Conservation (phyloP, 805 yeast genomes). For the Sungouiella blattae region DNA sequence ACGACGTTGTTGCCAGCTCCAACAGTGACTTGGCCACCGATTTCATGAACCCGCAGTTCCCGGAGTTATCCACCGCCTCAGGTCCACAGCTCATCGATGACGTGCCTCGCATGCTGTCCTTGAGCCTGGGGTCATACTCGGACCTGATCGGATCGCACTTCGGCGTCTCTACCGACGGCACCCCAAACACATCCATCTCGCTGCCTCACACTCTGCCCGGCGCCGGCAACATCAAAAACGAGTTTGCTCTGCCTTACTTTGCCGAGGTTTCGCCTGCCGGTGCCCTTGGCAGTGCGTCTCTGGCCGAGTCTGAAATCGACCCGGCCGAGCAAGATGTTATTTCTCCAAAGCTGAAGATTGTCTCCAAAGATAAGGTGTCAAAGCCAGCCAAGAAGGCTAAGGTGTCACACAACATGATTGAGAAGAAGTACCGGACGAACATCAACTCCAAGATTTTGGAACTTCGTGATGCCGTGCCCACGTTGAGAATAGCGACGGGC, state of each 20-base stretch:
- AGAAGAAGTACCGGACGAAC: slow-evolving; percentile 75
- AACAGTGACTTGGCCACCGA: not conserved
- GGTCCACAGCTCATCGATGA: not conserved
- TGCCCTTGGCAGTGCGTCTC: not conserved
- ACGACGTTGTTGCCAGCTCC: not conserved
- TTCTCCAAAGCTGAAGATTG: slow-evolving; percentile 1
- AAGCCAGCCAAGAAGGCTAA: slow-evolving; percentile 55
- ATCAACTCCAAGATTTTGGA: slow-evolving; percentile 68
- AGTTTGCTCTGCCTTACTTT: slow-evolving; percentile 1
- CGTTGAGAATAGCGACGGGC: slow-evolving; percentile 61
- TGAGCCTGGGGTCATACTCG: slow-evolving; percentile 7
- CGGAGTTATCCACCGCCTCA: not conserved
- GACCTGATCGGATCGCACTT: slow-evolving; percentile 7
- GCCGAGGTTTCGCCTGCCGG: not conserved
- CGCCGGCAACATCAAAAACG: slow-evolving; percentile 2
- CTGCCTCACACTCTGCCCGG: slow-evolving; percentile 6
- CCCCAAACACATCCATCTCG: slow-evolving; percentile 6
- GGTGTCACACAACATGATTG: slow-evolving; percentile 74
- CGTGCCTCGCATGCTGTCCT: slow-evolving; percentile 3
- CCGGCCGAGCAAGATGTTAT: slow-evolving; percentile 1
- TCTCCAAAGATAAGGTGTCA: slow-evolving; percentile 19
- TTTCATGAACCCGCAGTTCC: not conserved
- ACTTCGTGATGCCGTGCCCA: slow-evolving; percentile 73
- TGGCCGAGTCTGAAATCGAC: slow-evolving; percentile 1
- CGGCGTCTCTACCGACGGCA: slow-evolving; percentile 3